Evolutionary conservation across 306 rosid species (phyloP), one percentile per base, ranked within the genome.

Genomic region (Malus fusca): DNA sequence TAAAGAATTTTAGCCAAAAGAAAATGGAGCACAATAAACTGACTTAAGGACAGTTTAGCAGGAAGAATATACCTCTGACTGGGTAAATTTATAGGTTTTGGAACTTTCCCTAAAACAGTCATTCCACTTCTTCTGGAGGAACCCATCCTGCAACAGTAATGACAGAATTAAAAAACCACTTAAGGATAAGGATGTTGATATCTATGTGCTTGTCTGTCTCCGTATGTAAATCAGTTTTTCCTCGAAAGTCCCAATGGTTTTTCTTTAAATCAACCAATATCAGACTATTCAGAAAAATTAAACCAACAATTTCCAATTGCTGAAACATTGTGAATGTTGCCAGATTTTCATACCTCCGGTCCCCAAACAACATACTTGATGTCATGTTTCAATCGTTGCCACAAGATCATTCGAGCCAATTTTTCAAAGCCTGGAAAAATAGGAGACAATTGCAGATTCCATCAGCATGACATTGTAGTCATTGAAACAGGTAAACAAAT

Each of bases 71-170:
- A 96, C 99, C 89, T 96, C 84, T 92, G 96, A 89, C 97, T 96
- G 25, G 98, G 99, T 70, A 96, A 86, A 84, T 96, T 92, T 56
- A 92, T 80, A 69, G 99, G 99, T 80, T 89, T 96, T 77, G 99
- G 99, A 81, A 96, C 96, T 85, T 89, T 96, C 82, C 99, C 99
- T 75, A 92, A 83, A 75, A 92, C 96, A 67, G 93, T 96, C 98
- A 92, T 88, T 79, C 91, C 89, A 76, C 97, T 87, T 83, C 96
- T 91, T 86, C 91, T 87, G 87, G 93, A 67, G 79, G 98, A 90
- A 76, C 81, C 82, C 94, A 91, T 85, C 82, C 99, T 96, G 89
- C 84, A 77, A 76, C 75, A 86, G 68, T 72, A 64, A 9, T 59
- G 37, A 61, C 19, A 22, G 66, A 33, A 28, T 28, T 74, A 74